phyloP scores from a whole-genome alignment of 345 rosid species.

The Alliaria petiolata region DNA sequence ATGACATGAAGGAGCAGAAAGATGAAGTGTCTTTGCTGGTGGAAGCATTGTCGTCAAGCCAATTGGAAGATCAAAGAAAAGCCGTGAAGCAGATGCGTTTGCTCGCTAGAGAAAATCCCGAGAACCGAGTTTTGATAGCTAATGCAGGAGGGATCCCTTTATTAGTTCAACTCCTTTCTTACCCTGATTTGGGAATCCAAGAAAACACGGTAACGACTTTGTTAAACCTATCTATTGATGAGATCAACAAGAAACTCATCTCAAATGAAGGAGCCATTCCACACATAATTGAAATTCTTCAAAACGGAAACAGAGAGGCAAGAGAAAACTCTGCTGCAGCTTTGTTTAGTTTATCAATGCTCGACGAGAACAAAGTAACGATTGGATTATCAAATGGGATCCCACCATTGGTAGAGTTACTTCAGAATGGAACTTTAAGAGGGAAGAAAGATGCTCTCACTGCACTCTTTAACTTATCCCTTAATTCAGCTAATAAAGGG shows the following conservation, averaged over 20 bases:
- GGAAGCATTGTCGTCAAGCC: slow-evolving; percentile 40
- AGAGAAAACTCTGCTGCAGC: slow-evolving; percentile 85
- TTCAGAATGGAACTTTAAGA: slow-evolving; percentile 58
- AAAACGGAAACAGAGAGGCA: slow-evolving; percentile 54
- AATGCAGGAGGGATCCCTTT: slow-evolving; percentile 49
- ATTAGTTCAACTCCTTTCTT: slow-evolving; percentile 51
- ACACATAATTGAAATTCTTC: slow-evolving; percentile 49
- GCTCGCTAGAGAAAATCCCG: slow-evolving; percentile 64
- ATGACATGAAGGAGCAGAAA: slow-evolving; percentile 13
- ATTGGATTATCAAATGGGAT: slow-evolving; percentile 57
- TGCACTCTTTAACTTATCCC: slow-evolving; percentile 69
- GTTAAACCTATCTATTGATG: slow-evolving; percentile 68
- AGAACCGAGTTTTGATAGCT: slow-evolving; percentile 55
- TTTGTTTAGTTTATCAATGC: slow-evolving; percentile 74
- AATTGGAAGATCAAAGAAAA: slow-evolving; percentile 53
- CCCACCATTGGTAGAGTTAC: slow-evolving; percentile 63
- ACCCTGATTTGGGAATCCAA: slow-evolving; percentile 63
- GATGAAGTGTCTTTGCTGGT: slow-evolving; percentile 43
- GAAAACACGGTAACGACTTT: slow-evolving; percentile 72
- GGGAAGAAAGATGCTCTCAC: slow-evolving; percentile 84
- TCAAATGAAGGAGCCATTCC: slow-evolving; percentile 59
- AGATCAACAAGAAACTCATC: slow-evolving; percentile 57
- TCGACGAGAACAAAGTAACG: slow-evolving; percentile 69
- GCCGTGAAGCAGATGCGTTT: slow-evolving; percentile 58
- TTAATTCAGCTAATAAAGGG: slow-evolving; percentile 60